Conservation (phyloP, 345 rosid species). For the Camelina sativa region DNA sequence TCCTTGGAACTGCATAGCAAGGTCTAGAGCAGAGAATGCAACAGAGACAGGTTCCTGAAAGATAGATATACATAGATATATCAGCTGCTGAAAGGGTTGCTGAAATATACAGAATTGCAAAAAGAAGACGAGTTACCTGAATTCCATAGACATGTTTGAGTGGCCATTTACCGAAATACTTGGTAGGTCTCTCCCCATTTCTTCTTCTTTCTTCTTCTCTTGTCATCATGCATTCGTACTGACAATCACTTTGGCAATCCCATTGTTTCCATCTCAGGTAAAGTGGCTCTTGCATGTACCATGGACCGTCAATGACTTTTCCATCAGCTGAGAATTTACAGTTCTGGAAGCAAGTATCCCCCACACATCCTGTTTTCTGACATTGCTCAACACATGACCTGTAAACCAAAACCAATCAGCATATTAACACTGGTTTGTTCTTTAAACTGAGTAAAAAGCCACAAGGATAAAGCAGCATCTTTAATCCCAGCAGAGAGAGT, state of each 20-base stretch:
- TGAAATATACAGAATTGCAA: background rate
- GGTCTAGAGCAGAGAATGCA: conserved; percentile 77
- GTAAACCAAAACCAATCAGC: conserved; percentile 38
- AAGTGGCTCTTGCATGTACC: conserved; percentile 93
- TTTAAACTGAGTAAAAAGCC: background rate
- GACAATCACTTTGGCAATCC: conserved; percentile 80
- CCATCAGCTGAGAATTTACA: conserved; percentile 93
- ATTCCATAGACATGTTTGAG: conserved; percentile 76
- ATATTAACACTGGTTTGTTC: conserved; percentile 12
- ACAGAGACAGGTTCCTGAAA: conserved; percentile 86
- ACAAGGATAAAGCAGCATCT: background rate
- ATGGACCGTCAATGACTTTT: conserved; percentile 71
- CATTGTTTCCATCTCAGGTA: conserved; percentile 87
- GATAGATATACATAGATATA: background rate
- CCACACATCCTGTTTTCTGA: conserved; percentile 83
- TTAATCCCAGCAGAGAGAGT: background rate
- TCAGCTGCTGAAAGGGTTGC: conserved; percentile 18
- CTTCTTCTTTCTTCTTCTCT: conserved; percentile 79
- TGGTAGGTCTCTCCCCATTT: conserved; percentile 70
- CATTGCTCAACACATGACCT: conserved; percentile 81
- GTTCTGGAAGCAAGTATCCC: conserved; percentile 75
- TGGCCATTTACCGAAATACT: conserved; percentile 93
- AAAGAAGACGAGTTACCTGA: conserved; percentile 52
- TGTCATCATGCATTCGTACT: conserved; percentile 77
- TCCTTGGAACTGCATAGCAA: conserved; percentile 83